Percentiles rank a stretch among this genome's conserved stretches.
Evolutionary conservation across 495 filamentous ascomycete genomes (phyloP).

Genomic region (Hypoxylon trugodes): DNA sequence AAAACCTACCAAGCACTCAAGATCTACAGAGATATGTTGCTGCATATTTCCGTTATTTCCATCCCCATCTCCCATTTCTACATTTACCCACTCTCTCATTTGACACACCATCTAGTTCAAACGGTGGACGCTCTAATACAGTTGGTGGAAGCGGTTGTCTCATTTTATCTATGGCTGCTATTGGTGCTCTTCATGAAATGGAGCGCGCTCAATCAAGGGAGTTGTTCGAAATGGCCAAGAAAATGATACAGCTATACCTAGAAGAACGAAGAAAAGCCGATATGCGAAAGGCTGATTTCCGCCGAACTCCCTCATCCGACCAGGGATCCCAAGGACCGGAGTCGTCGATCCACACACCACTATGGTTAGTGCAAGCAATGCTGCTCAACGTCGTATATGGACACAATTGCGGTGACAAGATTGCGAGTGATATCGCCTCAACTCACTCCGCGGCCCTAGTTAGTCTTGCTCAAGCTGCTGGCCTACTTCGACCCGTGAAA

Average conservation of each 20-base stretch:
- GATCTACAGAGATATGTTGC: slow-evolving; percentile 93
- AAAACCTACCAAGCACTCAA: slow-evolving; percentile 79
- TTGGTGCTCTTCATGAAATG: slow-evolving; percentile 93
- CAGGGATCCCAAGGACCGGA: slow-evolving; percentile 64
- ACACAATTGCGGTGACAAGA: slow-evolving; percentile 93
- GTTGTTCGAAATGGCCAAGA: slow-evolving; percentile 91
- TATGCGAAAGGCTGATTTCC: slow-evolving; percentile 79
- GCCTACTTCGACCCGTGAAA: slow-evolving; percentile 67
- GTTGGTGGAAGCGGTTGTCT: slow-evolving; percentile 87
- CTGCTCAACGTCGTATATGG: slow-evolving; percentile 96
- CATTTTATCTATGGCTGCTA: slow-evolving; percentile 94
- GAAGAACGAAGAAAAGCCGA: slow-evolving; percentile 93
- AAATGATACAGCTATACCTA: slow-evolving; percentile 91
- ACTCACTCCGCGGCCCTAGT: slow-evolving; percentile 92
- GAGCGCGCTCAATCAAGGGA: slow-evolving; percentile 82
- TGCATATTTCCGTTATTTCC: slow-evolving; percentile 93
- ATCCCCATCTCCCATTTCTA: slow-evolving; percentile 92
- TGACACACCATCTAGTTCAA: slow-evolving; percentile 74
- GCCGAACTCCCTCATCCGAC: slow-evolving; percentile 61
- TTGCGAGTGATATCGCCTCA: slow-evolving; percentile 86
- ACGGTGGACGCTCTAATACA: slow-evolving; percentile 69
- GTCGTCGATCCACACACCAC: slow-evolving; percentile 78
- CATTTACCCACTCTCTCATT: slow-evolving; percentile 94
- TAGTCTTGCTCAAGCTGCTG: slow-evolving; percentile 87
- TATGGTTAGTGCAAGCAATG: slow-evolving; percentile 99